These are phyloP conservation scores for Stromatinia cepivora DNA, from an alignment of 2,329 filamentous ascomycete species.

Conservation along the genomic window DNA sequence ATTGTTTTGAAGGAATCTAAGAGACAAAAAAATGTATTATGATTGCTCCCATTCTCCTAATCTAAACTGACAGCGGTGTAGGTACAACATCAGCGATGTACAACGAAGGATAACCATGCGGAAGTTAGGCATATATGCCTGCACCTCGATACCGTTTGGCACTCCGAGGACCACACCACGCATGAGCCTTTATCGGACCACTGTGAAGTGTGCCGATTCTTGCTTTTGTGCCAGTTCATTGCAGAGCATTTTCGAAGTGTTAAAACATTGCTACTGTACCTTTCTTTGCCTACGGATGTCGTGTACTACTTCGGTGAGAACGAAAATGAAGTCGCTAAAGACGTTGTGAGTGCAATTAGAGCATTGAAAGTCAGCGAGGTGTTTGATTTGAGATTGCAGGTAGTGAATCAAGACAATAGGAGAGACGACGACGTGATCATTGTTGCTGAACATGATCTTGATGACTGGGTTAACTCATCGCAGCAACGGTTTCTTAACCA, in stretches of 20 bases:
- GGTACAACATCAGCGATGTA: neutral
- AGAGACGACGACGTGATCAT: too few relatives aligned
- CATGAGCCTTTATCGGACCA: neutral
- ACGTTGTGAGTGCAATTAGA: neutral
- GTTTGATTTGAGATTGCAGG: neutral
- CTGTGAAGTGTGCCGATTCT: neutral
- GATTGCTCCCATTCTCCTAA: neutral
- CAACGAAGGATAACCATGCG: neutral
- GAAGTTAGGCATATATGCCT: conserved; percentile 4
- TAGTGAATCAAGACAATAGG: neutral
- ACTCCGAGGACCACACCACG: neutral
- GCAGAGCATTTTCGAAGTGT: conserved; percentile 7
- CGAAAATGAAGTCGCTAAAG: neutral
- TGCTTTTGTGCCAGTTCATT: neutral
- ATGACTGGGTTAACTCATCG: neutral
- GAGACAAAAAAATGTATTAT: neutral
- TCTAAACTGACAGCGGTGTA: neutral
- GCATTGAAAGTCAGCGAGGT: neutral
- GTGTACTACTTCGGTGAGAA: neutral
- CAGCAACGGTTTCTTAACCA: neutral
- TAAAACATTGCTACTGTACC: neutral
- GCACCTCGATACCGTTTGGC: neutral
- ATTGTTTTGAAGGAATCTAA: neutral
- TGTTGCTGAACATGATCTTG: neutral
- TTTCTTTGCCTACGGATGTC: neutral